Base-by-base conservation (phyloP, 225 moss, liverwort and hornwort species). In the Polytrichum formosum region DNA sequence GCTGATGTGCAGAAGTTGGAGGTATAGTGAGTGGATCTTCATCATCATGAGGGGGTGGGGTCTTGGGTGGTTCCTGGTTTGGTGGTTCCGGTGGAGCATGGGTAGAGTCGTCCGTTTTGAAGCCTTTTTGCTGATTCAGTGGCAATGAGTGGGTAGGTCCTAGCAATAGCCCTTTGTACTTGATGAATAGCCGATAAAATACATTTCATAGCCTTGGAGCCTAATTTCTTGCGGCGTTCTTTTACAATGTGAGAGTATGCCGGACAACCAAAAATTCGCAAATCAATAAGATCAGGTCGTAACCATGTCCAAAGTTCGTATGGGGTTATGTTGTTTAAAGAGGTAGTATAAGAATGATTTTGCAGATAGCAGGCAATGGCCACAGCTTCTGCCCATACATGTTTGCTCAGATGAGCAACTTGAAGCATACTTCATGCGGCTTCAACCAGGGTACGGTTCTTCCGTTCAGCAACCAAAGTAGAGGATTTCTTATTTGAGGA, bases 341-440 rank as follows among this genome's bases (percentile, higher is more conserved):
- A 7, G 0, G 67, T 25, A 19, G 26, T 67, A 60, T 74, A 67
- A 17, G 67, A 74, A n/a, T 46, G 53, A 54, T 69, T 75, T 69
- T 75, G 63, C 21, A 68, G 5, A 26, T 68, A 75, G 17, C 30
- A 75, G 3, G 62, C 18, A 22, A 19, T 70, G 8, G 64, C 54
- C 2, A 70, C 5, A 9, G 13, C 69, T 64, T 75, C 31, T 18
- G 68, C 64, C 35, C 35, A 75, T 26, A 64, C 64, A 1, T 54
- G 33, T 31, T 0, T 63, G 0, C 8, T 53, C 1, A 63, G 13
- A 1, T 56, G 23, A 26, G 67, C 9, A 69, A 69, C 18, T 53
- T 55, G 4, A 54, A 69, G 20, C 55, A 75, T 64, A 35, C 28
- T 63, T 1, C n/a, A 5, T 18, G 19, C 10, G 20, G 8, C 53